Evolutionary conservation across 139 green algal genomes (phyloP).

Genomic region (Zygnema circumcarinatum): DNA sequence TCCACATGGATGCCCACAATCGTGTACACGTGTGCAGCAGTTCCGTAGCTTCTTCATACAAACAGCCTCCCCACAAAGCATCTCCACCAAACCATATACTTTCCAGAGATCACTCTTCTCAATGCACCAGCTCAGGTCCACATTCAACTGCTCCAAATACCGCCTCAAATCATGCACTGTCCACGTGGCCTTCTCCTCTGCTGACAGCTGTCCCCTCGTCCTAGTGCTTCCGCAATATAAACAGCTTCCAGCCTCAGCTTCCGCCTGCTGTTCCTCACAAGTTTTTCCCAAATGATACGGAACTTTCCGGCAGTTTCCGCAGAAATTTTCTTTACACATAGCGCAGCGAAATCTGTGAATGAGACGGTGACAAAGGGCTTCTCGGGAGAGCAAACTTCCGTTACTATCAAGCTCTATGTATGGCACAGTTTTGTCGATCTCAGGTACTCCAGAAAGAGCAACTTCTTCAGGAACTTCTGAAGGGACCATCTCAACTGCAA

Average conservation of each 20-base stretch:
- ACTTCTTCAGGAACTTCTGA: neutral
- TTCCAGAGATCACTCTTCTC: slow-evolving; percentile 9
- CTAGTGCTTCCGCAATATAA: neutral
- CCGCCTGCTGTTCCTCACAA: slow-evolving; percentile 17
- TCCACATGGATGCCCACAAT: slow-evolving; percentile 48
- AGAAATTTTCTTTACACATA: slow-evolving; percentile 36
- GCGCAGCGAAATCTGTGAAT: slow-evolving; percentile 18
- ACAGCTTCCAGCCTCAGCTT: neutral
- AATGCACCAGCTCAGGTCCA: slow-evolving; percentile 18
- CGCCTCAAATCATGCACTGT: slow-evolving; percentile 13
- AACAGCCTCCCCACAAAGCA: slow-evolving; percentile 13
- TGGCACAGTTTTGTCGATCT: slow-evolving; percentile 45
- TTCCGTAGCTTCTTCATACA: slow-evolving; percentile 20
- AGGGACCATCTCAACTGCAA: slow-evolving; percentile 22
- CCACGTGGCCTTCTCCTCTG: neutral
- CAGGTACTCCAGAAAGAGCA: slow-evolving; percentile 21
- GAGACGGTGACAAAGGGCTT: slow-evolving; percentile 13
- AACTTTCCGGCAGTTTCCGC: neutral
- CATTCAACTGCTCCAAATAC: neutral
- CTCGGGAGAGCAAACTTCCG: slow-evolving; percentile 4
- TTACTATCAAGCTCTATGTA: slow-evolving; percentile 9
- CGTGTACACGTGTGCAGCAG: slow-evolving; percentile 16
- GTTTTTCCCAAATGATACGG: slow-evolving; percentile 49
- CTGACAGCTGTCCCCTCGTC: neutral
- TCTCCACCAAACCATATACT: neutral